Conservation (phyloP, 2,329 filamentous ascomycete genomes). For the Coniosporium tulheliwenetii region DNA sequence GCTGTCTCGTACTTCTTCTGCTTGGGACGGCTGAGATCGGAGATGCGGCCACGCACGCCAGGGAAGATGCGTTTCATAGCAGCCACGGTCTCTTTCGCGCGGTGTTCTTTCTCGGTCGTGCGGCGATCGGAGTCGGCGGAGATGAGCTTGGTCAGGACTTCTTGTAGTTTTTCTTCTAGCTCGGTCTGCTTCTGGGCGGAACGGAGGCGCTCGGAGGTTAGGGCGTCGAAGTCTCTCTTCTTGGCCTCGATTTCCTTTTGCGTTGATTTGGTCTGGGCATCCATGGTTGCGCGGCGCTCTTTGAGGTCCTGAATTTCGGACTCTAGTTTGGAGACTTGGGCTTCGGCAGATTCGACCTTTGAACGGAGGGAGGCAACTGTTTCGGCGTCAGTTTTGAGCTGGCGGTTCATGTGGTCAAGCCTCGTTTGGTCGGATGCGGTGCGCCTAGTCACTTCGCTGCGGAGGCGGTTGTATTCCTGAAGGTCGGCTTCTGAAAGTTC, state of each 20-base stretch:
- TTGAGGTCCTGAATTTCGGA: conserved; percentile 53
- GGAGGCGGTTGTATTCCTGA: conserved; percentile 75
- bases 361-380: conserved; percentile 79
- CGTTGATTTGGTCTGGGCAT: conserved; percentile 49
- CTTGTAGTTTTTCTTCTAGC: conserved; percentile 79
- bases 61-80: conserved; percentile 82
- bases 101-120: conserved; percentile 67
- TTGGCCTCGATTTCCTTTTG: conserved; percentile 67
- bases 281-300: conserved; percentile 50
- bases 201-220: conserved; percentile 70
- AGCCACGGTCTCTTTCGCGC: conserved; percentile 68
- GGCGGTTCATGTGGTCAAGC: conserved; percentile 72
- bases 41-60: conserved; percentile 78
- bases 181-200: conserved; percentile 73
- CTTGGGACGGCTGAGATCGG: conserved; percentile 86
- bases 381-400: conserved; percentile 81
- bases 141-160: conserved; percentile 62
- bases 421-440: conserved; percentile 69
- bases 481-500: conserved; percentile 75
- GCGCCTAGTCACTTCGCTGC: conserved; percentile 69
- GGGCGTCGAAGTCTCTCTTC: conserved; percentile 77
- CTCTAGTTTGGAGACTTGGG: conserved; percentile 57
- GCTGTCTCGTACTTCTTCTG: conserved; percentile 94
- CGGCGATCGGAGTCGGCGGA: conserved; percentile 75
- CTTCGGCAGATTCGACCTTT: conserved; percentile 67